Percentiles rank a stretch among this genome's conserved stretches.
phyloP scores from a whole-genome alignment of 768 basidiomycete genomes.

The Cyclocybe cylindracea region DNA sequence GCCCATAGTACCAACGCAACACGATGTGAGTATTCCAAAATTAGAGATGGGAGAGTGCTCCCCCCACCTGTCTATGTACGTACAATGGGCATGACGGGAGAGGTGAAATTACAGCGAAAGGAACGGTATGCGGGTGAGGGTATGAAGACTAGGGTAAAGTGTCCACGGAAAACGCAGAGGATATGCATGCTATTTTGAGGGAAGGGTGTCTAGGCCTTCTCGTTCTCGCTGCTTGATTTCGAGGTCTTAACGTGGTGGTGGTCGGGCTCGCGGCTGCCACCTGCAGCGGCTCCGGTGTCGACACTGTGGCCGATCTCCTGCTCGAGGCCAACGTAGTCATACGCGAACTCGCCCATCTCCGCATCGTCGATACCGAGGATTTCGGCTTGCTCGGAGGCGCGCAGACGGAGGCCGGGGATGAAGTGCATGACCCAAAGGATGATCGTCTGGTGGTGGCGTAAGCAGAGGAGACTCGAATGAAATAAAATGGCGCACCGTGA shows the following conservation, averaged over 20 bases:
- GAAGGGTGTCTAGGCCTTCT: not conserved
- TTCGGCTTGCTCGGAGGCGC: conserved; percentile 64
- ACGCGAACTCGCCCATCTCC: conserved; percentile 89
- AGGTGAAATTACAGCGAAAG: no score
- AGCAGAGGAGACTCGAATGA: not conserved
- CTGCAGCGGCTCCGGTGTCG: conserved; percentile 17
- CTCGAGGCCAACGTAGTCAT: conserved; percentile 84
- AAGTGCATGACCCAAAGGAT: conserved; percentile 89
- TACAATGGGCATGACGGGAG: no score
- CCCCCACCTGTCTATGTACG: no score
- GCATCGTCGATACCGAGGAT: conserved; percentile 87
- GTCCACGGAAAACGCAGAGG: no score
- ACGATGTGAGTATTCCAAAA: no score
- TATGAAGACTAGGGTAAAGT: no score
- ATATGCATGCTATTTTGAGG: no score
- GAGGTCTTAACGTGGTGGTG: conserved; percentile 14
- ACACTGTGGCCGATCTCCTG: conserved; percentile 46
- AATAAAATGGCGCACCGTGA: conserved; percentile 54
- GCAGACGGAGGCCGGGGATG: conserved; percentile 78
- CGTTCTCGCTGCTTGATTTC: not conserved
- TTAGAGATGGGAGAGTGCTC: no score
- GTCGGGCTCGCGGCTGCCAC: conserved; percentile 29
- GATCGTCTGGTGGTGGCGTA: conserved; percentile 48
- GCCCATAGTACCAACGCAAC: no score
- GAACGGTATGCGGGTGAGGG: no score